phyloP scores from a whole-genome alignment of 305 asterid genomes.

The Fraxinus platypoda region DNA sequence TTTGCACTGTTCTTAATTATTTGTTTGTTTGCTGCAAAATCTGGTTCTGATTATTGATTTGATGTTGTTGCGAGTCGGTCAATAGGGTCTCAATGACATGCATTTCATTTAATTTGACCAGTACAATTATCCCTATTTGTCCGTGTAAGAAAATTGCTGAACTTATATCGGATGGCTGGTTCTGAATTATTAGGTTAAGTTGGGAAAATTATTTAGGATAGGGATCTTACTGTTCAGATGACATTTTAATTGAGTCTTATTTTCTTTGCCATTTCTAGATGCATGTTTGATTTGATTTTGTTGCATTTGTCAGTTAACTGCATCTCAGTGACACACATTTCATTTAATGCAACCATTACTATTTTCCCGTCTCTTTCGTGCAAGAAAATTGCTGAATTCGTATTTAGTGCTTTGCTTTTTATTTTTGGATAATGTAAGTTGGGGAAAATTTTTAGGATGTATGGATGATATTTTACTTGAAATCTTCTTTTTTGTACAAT shows the following conservation, averaged over 20 bases:
- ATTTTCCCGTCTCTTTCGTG: background rate
- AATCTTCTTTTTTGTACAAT: background rate
- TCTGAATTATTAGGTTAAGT: background rate
- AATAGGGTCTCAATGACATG: background rate
- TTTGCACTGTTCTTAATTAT: background rate
- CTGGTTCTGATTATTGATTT: slow-evolving; percentile 12
- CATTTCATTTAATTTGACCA: background rate
- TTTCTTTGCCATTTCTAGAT: background rate
- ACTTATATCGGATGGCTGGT: background rate
- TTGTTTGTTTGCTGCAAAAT: slow-evolving; percentile 2
- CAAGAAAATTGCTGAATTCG: slow-evolving; percentile 15
- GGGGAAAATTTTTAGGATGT: slow-evolving; percentile 6
- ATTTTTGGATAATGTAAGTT: slow-evolving; percentile 4
- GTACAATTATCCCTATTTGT: background rate
- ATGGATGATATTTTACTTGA: slow-evolving; percentile 6
- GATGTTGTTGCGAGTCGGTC: slow-evolving; percentile 2
- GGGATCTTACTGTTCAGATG: background rate
- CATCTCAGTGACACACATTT: background rate
- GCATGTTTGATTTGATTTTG: background rate
- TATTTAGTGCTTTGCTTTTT: background rate
- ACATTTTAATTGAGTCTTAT: background rate
- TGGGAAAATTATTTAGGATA: background rate
- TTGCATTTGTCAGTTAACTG: slow-evolving; percentile 17
- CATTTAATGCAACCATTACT: background rate
- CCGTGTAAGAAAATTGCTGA: background rate